Percentiles rank a stretch among this genome's conserved stretches.
Conservation (phyloP, 129 eudicot species). For the Flaveria robusta region DNA sequence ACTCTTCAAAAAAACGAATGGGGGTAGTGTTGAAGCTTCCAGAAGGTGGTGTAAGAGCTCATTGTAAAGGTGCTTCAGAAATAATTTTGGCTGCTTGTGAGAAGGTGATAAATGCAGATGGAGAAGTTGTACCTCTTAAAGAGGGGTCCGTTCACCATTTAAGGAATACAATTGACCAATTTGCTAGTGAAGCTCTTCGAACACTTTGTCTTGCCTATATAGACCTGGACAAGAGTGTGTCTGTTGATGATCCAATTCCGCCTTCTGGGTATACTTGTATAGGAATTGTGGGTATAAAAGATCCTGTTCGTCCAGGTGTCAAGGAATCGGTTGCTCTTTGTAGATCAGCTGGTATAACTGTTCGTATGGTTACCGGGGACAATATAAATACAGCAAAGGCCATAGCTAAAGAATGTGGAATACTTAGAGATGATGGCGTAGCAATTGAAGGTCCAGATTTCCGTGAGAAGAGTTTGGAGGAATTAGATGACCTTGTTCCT, state of each 20-base stretch:
- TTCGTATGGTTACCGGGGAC: conserved; percentile 97
- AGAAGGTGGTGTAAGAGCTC: conserved; percentile 70
- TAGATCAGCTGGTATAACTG: conserved; percentile 87
- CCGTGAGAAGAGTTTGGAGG: conserved; percentile 78
- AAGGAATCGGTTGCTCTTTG: conserved; percentile 91
- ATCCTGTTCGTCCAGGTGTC: conserved; percentile 98
- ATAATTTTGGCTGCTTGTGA: conserved; percentile 78
- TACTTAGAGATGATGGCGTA: conserved; percentile 84
- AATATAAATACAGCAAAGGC: conserved; percentile 95
- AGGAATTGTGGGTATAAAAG: conserved; percentile 91
- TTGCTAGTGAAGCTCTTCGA: conserved; percentile 86
- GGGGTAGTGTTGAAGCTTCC: conserved; percentile 85
- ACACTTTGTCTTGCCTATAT: conserved; percentile 85
- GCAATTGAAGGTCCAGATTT: conserved; percentile 98
- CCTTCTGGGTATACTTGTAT: conserved; percentile 70
- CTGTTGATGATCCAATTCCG: conserved; percentile 61
- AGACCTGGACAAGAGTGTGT: conserved; percentile 61
- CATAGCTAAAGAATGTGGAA: conserved; percentile 96
- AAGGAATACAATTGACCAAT: conserved; percentile 58
- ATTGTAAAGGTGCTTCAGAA: conserved; percentile 89
- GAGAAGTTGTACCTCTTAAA: conserved; percentile 59
- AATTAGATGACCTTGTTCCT: conserved; percentile 71
- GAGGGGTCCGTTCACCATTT: conserved; percentile 47
- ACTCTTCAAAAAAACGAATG: conserved; percentile 91
- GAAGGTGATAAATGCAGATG: conserved; percentile 60